phyloP scores from a whole-genome alignment of 2,329 filamentous ascomycete species.

The Endoconidiophora polonica region DNA sequence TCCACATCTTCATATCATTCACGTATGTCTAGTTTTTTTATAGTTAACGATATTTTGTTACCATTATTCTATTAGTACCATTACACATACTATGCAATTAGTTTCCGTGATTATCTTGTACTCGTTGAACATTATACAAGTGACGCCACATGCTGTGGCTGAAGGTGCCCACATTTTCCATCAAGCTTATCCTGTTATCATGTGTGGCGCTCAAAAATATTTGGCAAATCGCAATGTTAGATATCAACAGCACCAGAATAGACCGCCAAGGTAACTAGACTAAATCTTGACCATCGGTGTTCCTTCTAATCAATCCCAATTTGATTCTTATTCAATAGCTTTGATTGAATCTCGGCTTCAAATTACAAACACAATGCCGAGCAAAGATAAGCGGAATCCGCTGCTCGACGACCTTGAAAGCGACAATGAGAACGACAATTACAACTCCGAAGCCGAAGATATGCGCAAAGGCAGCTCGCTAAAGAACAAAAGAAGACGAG shows the following conservation, averaged over 20 bases:
- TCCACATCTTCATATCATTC: neutral
- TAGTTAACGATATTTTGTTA: neutral
- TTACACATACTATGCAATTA: too few species aligned
- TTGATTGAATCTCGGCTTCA: neutral
- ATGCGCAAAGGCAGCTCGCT: conserved; percentile 46
- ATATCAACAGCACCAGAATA: too few species aligned
- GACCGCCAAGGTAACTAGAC: neutral
- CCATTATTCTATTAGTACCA: too few species aligned
- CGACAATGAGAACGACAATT: conserved; percentile 39
- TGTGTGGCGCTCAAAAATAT: conserved; percentile 11
- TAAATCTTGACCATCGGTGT: neutral
- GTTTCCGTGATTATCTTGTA: neutral
- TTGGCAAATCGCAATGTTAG: neutral
- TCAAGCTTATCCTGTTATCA: conserved; percentile 4
- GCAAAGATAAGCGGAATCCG: conserved; percentile 11
- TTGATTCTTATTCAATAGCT: neutral
- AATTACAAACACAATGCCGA: conserved; percentile 15
- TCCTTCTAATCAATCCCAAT: neutral
- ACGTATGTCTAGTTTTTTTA: neutral
- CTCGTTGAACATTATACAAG: neutral
- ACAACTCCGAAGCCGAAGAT: conserved; percentile 51
- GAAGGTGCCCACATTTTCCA: neutral
- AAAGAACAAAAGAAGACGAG: conserved; percentile 47
- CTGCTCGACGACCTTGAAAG: conserved; percentile 27
- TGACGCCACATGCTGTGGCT: neutral